phyloP scores from a whole-genome alignment of 2,329 filamentous ascomycete genomes.

The Colletotrichum eleusines region DNA sequence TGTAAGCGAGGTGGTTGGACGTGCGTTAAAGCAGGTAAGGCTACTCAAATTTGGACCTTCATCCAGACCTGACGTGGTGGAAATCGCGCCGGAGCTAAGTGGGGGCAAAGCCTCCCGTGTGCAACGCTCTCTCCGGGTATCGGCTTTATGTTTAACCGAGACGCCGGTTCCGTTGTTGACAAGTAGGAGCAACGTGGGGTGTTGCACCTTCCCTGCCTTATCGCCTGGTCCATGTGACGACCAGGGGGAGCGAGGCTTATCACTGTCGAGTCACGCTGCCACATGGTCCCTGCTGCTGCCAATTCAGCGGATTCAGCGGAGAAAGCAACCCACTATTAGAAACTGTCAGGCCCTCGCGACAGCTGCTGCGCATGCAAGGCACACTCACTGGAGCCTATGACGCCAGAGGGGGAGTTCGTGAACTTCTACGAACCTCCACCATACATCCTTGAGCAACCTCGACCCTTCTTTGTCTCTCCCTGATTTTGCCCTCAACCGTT shows the following conservation, averaged over 20 bases:
- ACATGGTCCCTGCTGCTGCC: constrained; percentile 40
- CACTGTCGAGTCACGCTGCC: constrained; percentile 38
- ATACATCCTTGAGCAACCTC: constrained; percentile 3
- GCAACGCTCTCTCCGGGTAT: constrained; percentile 10
- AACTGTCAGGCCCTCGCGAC: constrained; percentile 29
- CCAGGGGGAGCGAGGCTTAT: constrained; percentile 37
- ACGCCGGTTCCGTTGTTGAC: background rate
- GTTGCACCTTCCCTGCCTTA: constrained; percentile 22
- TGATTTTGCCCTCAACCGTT: constrained; percentile 33
- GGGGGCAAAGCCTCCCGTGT: constrained; percentile 25
- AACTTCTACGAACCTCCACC: constrained; percentile 29
- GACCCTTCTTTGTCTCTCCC: constrained; percentile 33
- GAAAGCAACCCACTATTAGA: constrained; percentile 28
- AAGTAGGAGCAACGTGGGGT: constrained; percentile 15
- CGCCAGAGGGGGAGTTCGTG: constrained; percentile 30
- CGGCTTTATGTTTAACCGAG: constrained; percentile 32
- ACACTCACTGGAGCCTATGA: constrained; percentile 37
- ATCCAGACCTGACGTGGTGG: constrained; percentile 26
- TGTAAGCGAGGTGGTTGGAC: constrained; percentile 5
- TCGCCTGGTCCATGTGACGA: constrained; percentile 38
- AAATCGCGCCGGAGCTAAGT: constrained; percentile 35
- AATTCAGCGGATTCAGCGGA: constrained; percentile 36
- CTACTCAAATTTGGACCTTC: constrained; percentile 17
- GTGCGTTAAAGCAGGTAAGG: constrained; percentile 19
- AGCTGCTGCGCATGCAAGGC: constrained; percentile 38